Evolutionary conservation across 2,329 filamentous ascomycete genomes (phyloP).

Genomic region (Alternaria metachromatica): DNA sequence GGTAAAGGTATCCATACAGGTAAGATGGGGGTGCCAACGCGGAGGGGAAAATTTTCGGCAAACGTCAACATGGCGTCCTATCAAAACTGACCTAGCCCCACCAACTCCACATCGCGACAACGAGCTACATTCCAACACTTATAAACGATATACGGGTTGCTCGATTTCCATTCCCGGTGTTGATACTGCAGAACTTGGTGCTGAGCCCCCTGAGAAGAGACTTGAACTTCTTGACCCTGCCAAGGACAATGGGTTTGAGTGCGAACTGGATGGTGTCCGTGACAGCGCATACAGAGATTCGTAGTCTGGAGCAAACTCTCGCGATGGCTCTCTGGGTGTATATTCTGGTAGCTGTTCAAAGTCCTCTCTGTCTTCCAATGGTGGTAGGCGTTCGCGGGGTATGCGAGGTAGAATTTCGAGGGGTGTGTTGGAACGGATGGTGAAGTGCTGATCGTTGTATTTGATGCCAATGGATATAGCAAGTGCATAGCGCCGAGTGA

Average conservation of each 20-base stretch:
- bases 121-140: neutral
- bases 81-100: neutral
- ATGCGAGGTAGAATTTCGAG: slow-evolving; percentile 41
- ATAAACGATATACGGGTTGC: slow-evolving; percentile 5
- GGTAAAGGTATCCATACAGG: neutral
- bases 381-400: slow-evolving; percentile 15
- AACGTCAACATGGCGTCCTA: neutral
- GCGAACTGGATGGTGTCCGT: slow-evolving; percentile 17
- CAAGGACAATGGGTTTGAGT: slow-evolving; percentile 6
- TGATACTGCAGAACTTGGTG: slow-evolving; percentile 10
- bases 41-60: neutral
- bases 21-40: neutral
- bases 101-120: neutral
- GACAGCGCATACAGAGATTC: slow-evolving; percentile 35
- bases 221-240: slow-evolving; percentile 24
- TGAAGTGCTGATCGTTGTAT: slow-evolving; percentile 34
- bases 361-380: slow-evolving; percentile 29
- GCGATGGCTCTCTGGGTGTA: slow-evolving; percentile 31
- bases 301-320: slow-evolving; percentile 43
- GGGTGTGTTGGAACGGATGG: slow-evolving; percentile 31
- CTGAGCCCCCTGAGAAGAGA: slow-evolving; percentile 16
- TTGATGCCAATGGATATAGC: slow-evolving; percentile 36
- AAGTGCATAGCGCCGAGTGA: slow-evolving; percentile 41
- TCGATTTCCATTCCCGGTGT: slow-evolving; percentile 21
- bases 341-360: slow-evolving; percentile 43